These are phyloP conservation scores for Extremus antarcticus DNA, from an alignment of 495 filamentous ascomycete genomes.

Conservation along the genomic window DNA sequence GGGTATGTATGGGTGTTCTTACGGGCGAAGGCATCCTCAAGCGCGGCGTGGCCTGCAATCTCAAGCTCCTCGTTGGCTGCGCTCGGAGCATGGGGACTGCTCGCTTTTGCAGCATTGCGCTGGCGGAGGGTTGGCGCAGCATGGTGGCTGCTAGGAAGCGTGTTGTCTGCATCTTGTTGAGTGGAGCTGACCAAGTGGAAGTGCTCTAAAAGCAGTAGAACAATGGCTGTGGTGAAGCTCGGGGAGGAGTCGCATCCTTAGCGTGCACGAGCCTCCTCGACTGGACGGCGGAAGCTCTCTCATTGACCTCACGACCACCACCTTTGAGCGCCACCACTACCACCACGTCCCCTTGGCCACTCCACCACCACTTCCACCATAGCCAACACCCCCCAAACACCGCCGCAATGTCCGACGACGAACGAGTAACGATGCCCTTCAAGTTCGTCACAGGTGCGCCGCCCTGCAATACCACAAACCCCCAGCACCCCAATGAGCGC, in stretches of 20 bases:
- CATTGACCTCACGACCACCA: neutral
- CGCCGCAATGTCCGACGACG: constrained; percentile 73
- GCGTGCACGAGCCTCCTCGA: neutral
- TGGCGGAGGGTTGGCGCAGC: constrained; percentile 15
- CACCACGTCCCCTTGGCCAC: neutral
- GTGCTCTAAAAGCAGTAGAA: neutral
- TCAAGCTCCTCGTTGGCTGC: constrained; percentile 49
- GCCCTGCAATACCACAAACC: too few relatives aligned
- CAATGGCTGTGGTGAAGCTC: neutral
- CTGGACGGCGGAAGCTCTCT: neutral
- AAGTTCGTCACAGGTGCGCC: constrained; percentile 98
- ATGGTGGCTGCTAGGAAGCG: constrained; percentile 18
- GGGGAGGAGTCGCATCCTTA: neutral
- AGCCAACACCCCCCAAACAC: constrained; percentile 4
- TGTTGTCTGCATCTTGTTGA: constrained; percentile 15
- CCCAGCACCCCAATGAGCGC: constrained; percentile 1
- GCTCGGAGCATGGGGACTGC: constrained; percentile 10
- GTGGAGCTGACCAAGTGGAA: neutral
- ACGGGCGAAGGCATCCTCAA: constrained; percentile 75
- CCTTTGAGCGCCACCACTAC: neutral
- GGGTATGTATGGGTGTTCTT: constrained; percentile 33
- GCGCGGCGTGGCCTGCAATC: constrained; percentile 41
- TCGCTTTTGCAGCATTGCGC: constrained; percentile 4
- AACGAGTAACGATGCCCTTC: constrained; percentile 96
- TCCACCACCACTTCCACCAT: neutral